Conservation (phyloP, 192 early-diverging fungal genomes). For the Thamnidium elegans region DNA sequence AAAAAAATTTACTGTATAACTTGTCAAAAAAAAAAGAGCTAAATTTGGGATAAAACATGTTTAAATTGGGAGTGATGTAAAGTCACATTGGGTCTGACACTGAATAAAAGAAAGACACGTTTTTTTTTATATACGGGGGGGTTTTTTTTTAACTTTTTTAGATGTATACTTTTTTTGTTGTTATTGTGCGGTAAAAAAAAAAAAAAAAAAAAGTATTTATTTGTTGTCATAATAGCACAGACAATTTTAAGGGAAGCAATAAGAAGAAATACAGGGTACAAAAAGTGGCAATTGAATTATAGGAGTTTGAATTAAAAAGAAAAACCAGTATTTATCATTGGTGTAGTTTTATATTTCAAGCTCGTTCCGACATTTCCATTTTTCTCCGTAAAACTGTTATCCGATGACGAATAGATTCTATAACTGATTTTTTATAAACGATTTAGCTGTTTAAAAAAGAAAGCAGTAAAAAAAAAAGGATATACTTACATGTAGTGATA, state of each 20-base stretch:
- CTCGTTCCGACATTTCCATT: constrained; percentile 13
- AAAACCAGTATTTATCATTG: not conserved
- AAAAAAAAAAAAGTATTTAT: constrained; percentile 3
- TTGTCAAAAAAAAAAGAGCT: not conserved
- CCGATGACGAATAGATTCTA: constrained; percentile 33
- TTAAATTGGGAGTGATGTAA: too few species aligned
- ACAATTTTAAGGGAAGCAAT: too few species aligned
- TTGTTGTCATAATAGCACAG: too few species aligned
- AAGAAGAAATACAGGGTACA: too few species aligned
- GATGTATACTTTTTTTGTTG: not conserved
- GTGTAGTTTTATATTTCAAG: not conserved
- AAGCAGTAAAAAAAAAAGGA: not conserved
- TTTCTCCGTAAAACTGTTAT: constrained; percentile 29
- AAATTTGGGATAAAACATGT: too few species aligned
- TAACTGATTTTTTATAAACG: constrained; percentile 15
- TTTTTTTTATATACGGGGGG: too few species aligned
- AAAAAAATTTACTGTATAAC: not conserved
- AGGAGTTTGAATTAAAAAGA: not conserved
- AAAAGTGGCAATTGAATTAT: too few species aligned
- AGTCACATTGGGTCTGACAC: too few species aligned
- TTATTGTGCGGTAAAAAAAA: not conserved
- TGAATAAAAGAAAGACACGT: too few species aligned
- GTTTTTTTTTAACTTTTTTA: not conserved
- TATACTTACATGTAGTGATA: constrained; percentile 50
- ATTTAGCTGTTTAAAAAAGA: too few species aligned